These are phyloP conservation scores for Thelephora ganbajun DNA, from an alignment of 768 basidiomycete genomes.

Conservation along the genomic window DNA sequence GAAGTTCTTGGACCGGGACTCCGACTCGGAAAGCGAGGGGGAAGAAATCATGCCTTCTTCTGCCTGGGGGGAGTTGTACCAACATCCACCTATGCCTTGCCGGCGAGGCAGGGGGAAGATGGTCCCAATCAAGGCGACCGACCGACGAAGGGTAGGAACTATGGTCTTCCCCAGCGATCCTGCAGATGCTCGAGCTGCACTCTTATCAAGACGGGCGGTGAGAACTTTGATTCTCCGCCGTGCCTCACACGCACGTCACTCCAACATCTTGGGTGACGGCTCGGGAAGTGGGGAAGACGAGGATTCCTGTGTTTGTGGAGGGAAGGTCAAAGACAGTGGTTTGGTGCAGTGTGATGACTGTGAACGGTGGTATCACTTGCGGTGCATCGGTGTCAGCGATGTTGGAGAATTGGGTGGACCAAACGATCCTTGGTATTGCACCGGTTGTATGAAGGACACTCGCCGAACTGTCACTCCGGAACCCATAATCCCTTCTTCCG, in stretches of 20 bases:
- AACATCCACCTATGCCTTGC: conserved; percentile 16
- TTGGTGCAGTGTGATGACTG: conserved; percentile 77
- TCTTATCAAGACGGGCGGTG: conserved; percentile 59
- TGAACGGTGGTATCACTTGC: conserved; percentile 69
- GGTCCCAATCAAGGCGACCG: conserved; percentile 35
- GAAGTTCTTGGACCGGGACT: conserved; percentile 59
- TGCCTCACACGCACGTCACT: conserved; percentile 19
- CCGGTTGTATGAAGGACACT: conserved; percentile 30
- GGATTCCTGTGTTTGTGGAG: conserved; percentile 51
- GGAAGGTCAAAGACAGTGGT: conserved; percentile 55
- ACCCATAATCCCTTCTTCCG: conserved; percentile 20
- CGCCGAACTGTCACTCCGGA: conserved; percentile 9
- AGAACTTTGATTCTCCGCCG: conserved; percentile 42
- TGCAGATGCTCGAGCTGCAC: conserved; percentile 60
- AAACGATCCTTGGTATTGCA: conserved; percentile 73
- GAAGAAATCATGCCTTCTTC: conserved; percentile 3
- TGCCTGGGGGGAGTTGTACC: conserved; percentile 18
- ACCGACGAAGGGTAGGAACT: conserved; percentile 14
- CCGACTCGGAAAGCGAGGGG: conserved; percentile 32
- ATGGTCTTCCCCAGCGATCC: conserved; percentile 48
- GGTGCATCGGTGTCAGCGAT: conserved; percentile 60
- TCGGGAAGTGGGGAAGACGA: conserved; percentile 17
- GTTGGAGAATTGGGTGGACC: conserved; percentile 55
- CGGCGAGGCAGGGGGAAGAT: conserved; percentile 44
- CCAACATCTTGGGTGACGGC: not conserved